Evolutionary conservation across 345 rosid genomes (phyloP), one percentile per base, ranked within the genome.

Genomic region (Salix purpurea): DNA sequence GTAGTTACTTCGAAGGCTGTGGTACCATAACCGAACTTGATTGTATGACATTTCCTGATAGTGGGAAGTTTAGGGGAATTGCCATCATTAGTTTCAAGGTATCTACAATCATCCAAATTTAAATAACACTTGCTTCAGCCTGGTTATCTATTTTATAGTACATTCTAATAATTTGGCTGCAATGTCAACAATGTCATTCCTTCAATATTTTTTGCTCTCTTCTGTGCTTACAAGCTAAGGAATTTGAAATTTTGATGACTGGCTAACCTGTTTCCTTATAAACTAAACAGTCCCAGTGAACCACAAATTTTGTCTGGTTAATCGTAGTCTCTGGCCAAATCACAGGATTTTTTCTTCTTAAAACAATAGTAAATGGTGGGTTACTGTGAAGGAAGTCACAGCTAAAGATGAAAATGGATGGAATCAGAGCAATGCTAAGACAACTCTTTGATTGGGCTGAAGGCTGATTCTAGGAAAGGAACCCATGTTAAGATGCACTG

Each of bases 31-130:
- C 86, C 11, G 94, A 90, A 74, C 74, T 95, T 76, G 96, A 91
- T 77, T 90, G 93, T 81, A 91, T 91, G 96, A 87, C 84, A 74
- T 95, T 93, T 78, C 90, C 96, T 80, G 98, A 96, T 77, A 93
- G 85, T 62, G 97, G 97, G 42, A 86, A 87, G 82, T 96, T 96
- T 71, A 91, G 90, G 84, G 99, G 98, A 39, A 93, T 96, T 18
- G 91, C 99, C 50, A 89, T 92, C 69, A 84, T 93, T 36, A 85
- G 84, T 73, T 96, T 95, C 65, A 81, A 92, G 89, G 98, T 90
- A 81, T 37, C 23, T 42, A 1, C 56, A 2, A 16, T 46, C 39
- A 9, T 46, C 28, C 2, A 15, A 24, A 34, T n/a, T 60, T 48
- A n/a, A 19, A 16, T 1, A 24, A 34, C 64, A 1, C 70, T 52